These are phyloP conservation scores for Straminergon stramineum DNA, from an alignment of 225 moss, liverwort and hornwort genomes.

Conservation along the genomic window DNA sequence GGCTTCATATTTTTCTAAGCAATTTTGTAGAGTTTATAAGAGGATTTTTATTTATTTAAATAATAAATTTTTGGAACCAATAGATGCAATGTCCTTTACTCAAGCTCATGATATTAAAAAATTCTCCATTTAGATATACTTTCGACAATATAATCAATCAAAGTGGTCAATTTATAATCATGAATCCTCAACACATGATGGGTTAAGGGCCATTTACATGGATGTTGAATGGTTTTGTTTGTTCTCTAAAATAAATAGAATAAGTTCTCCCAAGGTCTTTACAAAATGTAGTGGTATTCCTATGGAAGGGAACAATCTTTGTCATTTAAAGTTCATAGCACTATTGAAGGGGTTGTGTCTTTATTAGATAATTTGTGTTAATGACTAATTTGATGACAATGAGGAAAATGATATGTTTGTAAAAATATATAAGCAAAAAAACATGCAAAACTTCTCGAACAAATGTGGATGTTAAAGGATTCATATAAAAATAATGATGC, in stretches of 20 bases:
- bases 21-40: not conserved
- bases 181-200: not conserved
- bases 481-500: accelerated
- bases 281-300: not conserved
- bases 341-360: no score
- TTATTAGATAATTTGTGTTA: not conserved
- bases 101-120: not conserved
- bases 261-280: not conserved
- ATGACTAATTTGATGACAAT: not conserved
- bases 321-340: not conserved
- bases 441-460: not conserved
- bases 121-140: not conserved
- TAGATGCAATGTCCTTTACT: not conserved
- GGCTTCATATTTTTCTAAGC: no score
- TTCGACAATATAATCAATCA: not conserved
- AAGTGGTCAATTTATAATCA: not conserved
- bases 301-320: not conserved
- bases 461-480: not conserved
- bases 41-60: not conserved
- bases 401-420: not conserved
- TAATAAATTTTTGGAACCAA: not conserved
- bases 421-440: no score
- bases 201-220: not conserved
- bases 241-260: not conserved
- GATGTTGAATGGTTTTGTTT: not conserved